Conservation (phyloP, 2,329 filamentous ascomycete genomes). For the Colletotrichum tropicicola region DNA sequence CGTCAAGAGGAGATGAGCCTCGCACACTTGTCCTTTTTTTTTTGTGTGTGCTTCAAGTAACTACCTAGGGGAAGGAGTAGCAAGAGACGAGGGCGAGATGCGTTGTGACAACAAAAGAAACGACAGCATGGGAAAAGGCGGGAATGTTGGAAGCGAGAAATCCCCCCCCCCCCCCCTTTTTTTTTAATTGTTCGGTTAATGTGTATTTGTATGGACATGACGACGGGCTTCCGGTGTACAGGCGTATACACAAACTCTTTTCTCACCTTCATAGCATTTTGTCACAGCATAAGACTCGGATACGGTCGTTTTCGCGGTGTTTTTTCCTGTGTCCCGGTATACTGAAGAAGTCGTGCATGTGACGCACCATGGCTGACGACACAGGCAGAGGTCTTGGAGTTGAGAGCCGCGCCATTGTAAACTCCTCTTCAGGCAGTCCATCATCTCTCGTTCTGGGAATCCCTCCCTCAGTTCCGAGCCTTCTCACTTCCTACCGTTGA, state of each 20-base stretch:
- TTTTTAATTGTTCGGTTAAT: slow-evolving; percentile 9
- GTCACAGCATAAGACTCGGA: background rate
- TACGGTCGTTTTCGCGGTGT: background rate
- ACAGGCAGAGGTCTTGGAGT: too few relatives aligned
- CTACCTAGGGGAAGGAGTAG: too few relatives aligned
- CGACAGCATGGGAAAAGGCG: slow-evolving; percentile 1
- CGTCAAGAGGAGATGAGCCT: slow-evolving; percentile 65
- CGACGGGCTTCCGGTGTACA: slow-evolving; percentile 20
- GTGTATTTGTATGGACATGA: slow-evolving; percentile 29
- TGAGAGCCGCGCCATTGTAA: too few relatives aligned
- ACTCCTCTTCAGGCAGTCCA: too few relatives aligned
- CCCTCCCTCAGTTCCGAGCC: too few relatives aligned
- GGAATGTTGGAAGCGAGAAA: background rate
- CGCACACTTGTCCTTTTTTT: background rate
- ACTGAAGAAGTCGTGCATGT: too few relatives aligned
- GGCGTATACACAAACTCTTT: slow-evolving; percentile 23
- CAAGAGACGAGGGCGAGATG: background rate
- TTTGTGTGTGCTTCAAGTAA: too few relatives aligned
- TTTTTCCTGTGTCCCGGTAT: background rate
- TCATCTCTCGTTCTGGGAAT: too few relatives aligned
- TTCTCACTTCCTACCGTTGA: too few relatives aligned
- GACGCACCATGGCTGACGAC: too few relatives aligned
- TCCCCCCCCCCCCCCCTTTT: background rate
- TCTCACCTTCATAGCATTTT: background rate
- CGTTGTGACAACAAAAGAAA: background rate